A percentile compares a stretch with the other conserved stretches of the same genome.
Conservation (phyloP, 176 grass and related monocot species). For the Stipa capillata region DNA sequence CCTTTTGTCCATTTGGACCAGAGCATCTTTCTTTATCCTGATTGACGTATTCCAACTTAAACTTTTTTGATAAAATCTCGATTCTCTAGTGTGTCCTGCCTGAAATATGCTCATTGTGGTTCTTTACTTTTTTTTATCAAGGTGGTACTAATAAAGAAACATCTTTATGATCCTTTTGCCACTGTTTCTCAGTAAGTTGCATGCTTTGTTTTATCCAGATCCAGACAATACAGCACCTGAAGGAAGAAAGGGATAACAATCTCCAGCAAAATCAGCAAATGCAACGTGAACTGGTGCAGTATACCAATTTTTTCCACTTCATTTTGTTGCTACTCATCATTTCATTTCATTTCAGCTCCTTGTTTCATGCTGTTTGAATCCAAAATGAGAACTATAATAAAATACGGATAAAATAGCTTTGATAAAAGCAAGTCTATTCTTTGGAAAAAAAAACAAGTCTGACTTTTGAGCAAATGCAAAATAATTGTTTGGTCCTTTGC, state of each 20-base stretch:
- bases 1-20: neutral
- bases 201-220: slow-evolving; percentile 40
- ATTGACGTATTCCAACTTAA: neutral
- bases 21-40: neutral
- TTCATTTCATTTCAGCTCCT: neutral
- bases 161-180: slow-evolving; percentile 6
- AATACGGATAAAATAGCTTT: neutral
- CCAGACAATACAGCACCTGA: slow-evolving; percentile 60
- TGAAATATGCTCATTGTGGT: neutral
- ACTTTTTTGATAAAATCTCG: neutral
- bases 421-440: neutral
- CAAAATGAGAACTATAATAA: neutral
- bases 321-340: neutral
- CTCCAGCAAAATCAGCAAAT: slow-evolving; percentile 93
- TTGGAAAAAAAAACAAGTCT: neutral
- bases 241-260: slow-evolving; percentile 75
- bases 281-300: slow-evolving; percentile 71
- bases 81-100: neutral
- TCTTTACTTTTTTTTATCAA: slow-evolving; percentile 2
- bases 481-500: neutral
- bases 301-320: neutral
- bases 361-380: neutral
- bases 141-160: neutral
- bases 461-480: neutral
- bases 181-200: slow-evolving; percentile 8